Conservation (phyloP, 202 grass and related monocot genomes). For the Setaria viridis region DNA sequence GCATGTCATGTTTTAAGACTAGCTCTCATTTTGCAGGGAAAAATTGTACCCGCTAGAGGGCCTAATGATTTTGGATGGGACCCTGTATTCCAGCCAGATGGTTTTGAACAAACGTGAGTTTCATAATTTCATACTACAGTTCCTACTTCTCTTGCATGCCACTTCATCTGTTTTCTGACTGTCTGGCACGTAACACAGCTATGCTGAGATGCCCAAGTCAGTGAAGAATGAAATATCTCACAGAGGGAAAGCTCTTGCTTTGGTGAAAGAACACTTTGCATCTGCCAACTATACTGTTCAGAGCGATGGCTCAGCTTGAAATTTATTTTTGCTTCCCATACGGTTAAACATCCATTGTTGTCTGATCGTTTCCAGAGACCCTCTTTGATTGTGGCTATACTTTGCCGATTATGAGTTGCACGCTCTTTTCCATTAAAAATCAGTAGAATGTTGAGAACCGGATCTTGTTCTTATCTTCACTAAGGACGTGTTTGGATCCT, state of each 20-base stretch:
- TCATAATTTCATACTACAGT: conserved; percentile 4
- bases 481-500: too few species aligned
- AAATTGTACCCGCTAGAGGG: conserved; percentile 80
- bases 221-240: conserved; percentile 98
- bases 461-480: too few species aligned
- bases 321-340: background rate
- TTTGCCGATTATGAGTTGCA: background rate
- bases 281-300: conserved; percentile 64
- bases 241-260: conserved; percentile 74
- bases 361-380: background rate
- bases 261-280: conserved; percentile 91
- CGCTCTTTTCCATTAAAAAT: background rate
- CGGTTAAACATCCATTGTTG: background rate
- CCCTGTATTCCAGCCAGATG: conserved; percentile 90
- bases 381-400: background rate
- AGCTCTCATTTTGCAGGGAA: conserved; percentile 61
- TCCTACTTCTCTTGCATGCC: background rate
- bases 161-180: conserved; percentile 22
- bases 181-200: conserved; percentile 51
- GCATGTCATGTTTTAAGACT: conserved; percentile 18
- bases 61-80: conserved; percentile 98
- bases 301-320: conserved; percentile 49
- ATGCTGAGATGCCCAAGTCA: conserved; percentile 92
- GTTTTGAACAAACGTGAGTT: conserved; percentile 86
- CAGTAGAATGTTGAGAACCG: background rate